Evolutionary conservation across 2,329 filamentous ascomycete genomes (phyloP), one percentile per base, ranked within the genome.

Genomic region (Calonectria honghensis): DNA sequence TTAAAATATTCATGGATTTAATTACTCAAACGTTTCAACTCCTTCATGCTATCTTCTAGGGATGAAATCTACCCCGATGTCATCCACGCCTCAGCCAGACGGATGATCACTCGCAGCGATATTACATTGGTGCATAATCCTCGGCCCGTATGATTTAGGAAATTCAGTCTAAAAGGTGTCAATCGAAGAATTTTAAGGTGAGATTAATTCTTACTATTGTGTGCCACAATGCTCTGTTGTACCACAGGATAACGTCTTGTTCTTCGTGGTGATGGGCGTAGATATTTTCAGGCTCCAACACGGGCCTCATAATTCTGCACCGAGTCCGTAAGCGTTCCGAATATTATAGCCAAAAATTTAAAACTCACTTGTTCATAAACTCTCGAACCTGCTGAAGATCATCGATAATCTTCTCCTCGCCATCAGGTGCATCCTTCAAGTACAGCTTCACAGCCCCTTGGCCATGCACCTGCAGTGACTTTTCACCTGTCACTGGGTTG

Each of bases 81-180:
- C 20, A 48, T n/a, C 41, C 41, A 48, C 7, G n/a, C 45, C 20
- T 24, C n/a, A 54, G 4, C 51, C 51, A 4, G 51, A 54, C 7
- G 57, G 57, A 29, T 61, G 57, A 6, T 61, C 57, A 16, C 57
- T 61, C 2, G 57, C 57, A 16, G 57, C 57, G 24, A 61, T 61
- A 29, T 61, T 61, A 6, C 57, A 61, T 13, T 61, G 57, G n/a
- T 61, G 57, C 57, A 61, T 61, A 7, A 61, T 61, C 27, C 57
- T 61, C 13, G 57, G 35, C 11, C 57, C 57, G 24, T 61, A 61
- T 29, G 57, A 61, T 39, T 61, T 39, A 1, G 57, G 57, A 61
- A 61, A 61, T 20, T 61, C 57, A 20, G 57, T 61, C 57, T 61
- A 13, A n/a, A 61, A 18, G 4, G 4, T 13, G n/a, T 61, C 9